Conservation (phyloP, 2,329 filamentous ascomycete species). For the Aaosphaeria arxii region DNA sequence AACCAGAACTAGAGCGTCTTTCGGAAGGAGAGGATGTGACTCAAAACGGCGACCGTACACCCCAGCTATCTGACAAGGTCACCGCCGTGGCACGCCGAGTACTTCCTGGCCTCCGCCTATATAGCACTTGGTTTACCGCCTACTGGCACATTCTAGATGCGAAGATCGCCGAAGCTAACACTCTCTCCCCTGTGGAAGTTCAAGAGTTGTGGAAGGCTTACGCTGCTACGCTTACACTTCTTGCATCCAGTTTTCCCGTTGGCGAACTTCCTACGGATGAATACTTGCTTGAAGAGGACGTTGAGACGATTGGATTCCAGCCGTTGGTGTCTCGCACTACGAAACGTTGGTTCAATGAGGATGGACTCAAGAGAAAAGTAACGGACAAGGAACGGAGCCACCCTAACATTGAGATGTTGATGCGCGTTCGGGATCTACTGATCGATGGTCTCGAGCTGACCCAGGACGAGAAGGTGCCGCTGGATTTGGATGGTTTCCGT, state of each 20-base stretch:
- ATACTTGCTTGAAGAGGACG: conserved; percentile 68
- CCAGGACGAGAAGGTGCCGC: conserved; percentile 48
- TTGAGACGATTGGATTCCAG: conserved; percentile 63
- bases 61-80: conserved; percentile 49
- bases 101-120: conserved; percentile 63
- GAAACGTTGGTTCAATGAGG: conserved; percentile 49
- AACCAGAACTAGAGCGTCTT: conserved; percentile 64
- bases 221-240: conserved; percentile 58
- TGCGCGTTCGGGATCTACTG: conserved; percentile 61
- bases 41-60: conserved; percentile 29
- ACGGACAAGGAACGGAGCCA: conserved; percentile 55
- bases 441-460: conserved; percentile 59
- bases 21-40: conserved; percentile 48
- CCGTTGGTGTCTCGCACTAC: conserved; percentile 55
- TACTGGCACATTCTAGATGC: conserved; percentile 54
- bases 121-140: conserved; percentile 64
- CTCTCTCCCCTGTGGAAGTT: conserved; percentile 55
- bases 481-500: conserved; percentile 46
- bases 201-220: conserved; percentile 65
- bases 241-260: conserved; percentile 59
- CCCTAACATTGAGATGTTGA: conserved; percentile 64
- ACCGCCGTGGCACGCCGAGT: conserved; percentile 59
- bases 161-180: conserved; percentile 49
- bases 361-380: conserved; percentile 51
- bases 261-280: conserved; percentile 53